Percentiles rank a stretch among this genome's conserved stretches.
These are phyloP conservation scores for Secale cereale DNA, from an alignment of 176 grass and related monocot genomes.

Conservation along the genomic window DNA sequence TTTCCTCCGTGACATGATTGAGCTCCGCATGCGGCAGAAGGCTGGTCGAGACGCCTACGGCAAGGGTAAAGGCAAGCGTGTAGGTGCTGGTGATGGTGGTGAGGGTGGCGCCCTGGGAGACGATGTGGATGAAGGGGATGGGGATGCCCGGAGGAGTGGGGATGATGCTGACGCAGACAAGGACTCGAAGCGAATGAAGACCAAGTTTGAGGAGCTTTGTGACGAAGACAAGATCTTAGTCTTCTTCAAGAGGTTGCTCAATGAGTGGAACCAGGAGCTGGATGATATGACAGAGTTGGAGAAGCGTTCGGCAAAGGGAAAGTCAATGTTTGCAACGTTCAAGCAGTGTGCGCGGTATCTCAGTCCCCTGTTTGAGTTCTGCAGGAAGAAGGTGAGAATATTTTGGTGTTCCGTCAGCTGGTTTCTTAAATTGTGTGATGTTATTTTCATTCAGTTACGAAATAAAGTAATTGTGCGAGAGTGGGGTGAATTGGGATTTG, in stretches of 20 bases:
- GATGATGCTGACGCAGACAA: constrained; percentile 60
- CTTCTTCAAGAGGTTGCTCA: constrained; percentile 78
- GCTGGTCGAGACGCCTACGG: constrained; percentile 46
- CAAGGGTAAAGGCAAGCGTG: constrained; percentile 47
- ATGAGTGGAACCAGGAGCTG: constrained; percentile 92
- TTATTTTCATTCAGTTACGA: not conserved
- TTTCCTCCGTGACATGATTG: constrained; percentile 83
- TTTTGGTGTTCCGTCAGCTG: not conserved
- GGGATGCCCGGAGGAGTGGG: constrained; percentile 29
- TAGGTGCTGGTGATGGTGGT: constrained; percentile 19
- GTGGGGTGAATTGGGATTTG: not conserved
- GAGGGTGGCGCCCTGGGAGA: constrained; percentile 35
- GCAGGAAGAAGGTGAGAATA: constrained; percentile 76
- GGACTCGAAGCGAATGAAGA: constrained; percentile 61
- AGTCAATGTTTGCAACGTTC: constrained; percentile 85
- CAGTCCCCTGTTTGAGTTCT: constrained; percentile 85
- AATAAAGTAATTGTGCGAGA: not conserved
- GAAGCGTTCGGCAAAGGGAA: constrained; percentile 77
- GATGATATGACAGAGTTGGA: constrained; percentile 76
- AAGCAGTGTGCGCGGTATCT: constrained; percentile 89
- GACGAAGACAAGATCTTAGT: constrained; percentile 89
- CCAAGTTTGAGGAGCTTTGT: constrained; percentile 77
- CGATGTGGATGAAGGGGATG: constrained; percentile 25
- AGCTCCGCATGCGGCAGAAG: constrained; percentile 78
- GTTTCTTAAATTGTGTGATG: constrained; percentile 11